A percentile compares a stretch with the other conserved stretches of the same genome.
Evolutionary conservation across 2,329 filamentous ascomycete species (phyloP).

Genomic region (Diaporthe citri): DNA sequence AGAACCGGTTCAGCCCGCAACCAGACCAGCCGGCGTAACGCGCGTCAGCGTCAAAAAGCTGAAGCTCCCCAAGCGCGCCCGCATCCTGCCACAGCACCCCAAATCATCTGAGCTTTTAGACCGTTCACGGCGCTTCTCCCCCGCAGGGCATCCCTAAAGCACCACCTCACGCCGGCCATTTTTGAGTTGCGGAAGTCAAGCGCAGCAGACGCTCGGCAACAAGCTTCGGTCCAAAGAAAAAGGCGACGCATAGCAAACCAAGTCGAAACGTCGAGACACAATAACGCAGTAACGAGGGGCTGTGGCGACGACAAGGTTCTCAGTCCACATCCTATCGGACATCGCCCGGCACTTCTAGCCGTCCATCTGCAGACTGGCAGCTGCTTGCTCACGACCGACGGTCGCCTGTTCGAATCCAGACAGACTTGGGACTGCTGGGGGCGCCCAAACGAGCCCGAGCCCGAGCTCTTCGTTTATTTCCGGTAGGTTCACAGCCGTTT

Average conservation of each 20-base stretch:
- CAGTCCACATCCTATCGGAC: slow-evolving; percentile 22
- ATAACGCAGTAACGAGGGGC: slow-evolving; percentile 30
- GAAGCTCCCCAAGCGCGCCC: slow-evolving; percentile 34
- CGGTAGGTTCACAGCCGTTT: slow-evolving; percentile 9
- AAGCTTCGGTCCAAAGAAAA: background rate
- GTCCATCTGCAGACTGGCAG: slow-evolving; percentile 32
- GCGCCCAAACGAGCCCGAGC: background rate
- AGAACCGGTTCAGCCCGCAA: slow-evolving; percentile 5
- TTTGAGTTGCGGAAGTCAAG: slow-evolving; percentile 26
- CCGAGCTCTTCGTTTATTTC: background rate
- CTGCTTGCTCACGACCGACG: background rate
- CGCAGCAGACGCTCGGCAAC: slow-evolving; percentile 26
- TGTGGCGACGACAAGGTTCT: slow-evolving; percentile 33
- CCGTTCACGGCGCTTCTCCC: slow-evolving; percentile 17
- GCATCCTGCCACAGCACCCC: slow-evolving; percentile 43
- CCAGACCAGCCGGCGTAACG: slow-evolving; percentile 52
- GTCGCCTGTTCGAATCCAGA: background rate
- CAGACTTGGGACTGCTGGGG: background rate
- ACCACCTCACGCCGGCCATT: slow-evolving; percentile 10
- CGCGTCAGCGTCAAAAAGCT: slow-evolving; percentile 56
- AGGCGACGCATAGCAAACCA: slow-evolving; percentile 31
- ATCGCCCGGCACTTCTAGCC: slow-evolving; percentile 34
- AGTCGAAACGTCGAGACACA: slow-evolving; percentile 25
- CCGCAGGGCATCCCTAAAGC: slow-evolving; percentile 13
- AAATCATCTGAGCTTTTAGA: slow-evolving; percentile 34